A percentile compares a stretch with the other conserved stretches of the same genome.
Conservation (phyloP, 192 early-diverging fungal genomes). For the Rhizophlyctis rosea region DNA sequence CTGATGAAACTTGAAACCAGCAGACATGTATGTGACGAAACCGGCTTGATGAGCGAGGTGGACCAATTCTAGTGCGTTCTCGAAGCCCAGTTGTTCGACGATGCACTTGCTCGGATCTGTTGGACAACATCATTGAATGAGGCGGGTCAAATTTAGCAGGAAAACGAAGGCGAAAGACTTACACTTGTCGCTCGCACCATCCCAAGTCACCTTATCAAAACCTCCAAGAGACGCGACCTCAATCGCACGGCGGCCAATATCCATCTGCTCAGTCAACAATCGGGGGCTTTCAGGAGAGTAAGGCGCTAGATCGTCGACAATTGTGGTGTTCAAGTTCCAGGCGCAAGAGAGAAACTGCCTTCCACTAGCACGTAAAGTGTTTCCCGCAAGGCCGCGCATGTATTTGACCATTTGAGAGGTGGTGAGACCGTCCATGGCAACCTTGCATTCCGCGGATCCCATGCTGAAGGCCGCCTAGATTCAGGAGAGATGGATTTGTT, state of each 20-base stretch:
- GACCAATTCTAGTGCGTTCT: background rate
- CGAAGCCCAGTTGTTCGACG: conserved; percentile 7
- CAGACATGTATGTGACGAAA: conserved; percentile 12
- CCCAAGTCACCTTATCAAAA: conserved; percentile 11
- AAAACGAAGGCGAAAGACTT: background rate
- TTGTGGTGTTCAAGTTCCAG: conserved; percentile 1
- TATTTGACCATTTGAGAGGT: conserved; percentile 5
- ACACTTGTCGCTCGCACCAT: conserved; percentile 5
- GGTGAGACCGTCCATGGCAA: conserved; percentile 11
- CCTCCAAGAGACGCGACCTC: conserved; percentile 4
- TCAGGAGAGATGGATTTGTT: background rate
- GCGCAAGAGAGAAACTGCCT: conserved; percentile 9
- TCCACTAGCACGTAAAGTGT: background rate
- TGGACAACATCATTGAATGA: background rate
- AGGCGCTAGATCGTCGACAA: background rate
- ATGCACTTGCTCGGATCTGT: conserved; percentile 11
- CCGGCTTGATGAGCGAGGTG: conserved; percentile 11
- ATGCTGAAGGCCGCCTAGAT: conserved; percentile 1
- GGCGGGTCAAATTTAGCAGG: background rate
- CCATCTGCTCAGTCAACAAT: background rate
- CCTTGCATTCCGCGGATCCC: conserved; percentile 8
- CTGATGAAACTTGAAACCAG: conserved; percentile 10
- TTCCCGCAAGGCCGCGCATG: background rate
- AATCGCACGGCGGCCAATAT: conserved; percentile 8
- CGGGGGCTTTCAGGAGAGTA: background rate